Conservation (phyloP, 768 basidiomycete genomes). For the Lanmaoa rubissima region DNA sequence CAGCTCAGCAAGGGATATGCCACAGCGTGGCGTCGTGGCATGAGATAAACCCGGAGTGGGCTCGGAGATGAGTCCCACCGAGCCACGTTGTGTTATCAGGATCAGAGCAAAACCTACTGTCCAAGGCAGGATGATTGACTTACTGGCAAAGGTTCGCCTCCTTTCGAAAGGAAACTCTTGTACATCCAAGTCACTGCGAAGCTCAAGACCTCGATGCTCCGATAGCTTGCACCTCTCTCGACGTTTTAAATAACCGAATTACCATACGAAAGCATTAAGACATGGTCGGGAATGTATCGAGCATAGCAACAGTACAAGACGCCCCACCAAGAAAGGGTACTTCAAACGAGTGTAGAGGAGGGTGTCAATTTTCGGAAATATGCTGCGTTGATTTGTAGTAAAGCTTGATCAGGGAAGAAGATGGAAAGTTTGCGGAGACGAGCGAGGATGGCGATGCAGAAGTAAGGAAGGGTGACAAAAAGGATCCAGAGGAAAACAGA, state of each 20-base stretch:
- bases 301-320: conserved; percentile 36
- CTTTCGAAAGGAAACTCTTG: conserved; percentile 7
- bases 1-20: conserved; percentile 5
- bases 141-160: background rate
- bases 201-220: conserved; percentile 6
- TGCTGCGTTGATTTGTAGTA: conserved; percentile 21
- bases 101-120: background rate
- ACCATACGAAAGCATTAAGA: conserved; percentile 38
- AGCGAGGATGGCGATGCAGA: conserved; percentile 25
- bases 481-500: conserved; percentile 19
- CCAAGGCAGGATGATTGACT: conserved; percentile 14
- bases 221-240: conserved; percentile 9
- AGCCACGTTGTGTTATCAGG: conserved; percentile 1
- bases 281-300: conserved; percentile 35
- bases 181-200: conserved; percentile 7
- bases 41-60: conserved; percentile 3
- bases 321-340: conserved; percentile 25
- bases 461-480: conserved; percentile 24
- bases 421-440: conserved; percentile 17
- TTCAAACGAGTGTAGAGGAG: conserved; percentile 30
- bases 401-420: conserved; percentile 11
- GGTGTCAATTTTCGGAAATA: conserved; percentile 26
- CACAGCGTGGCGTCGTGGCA: conserved; percentile 11
- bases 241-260: conserved; percentile 29
- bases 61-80: conserved; percentile 9